phyloP scores from a whole-genome alignment of 768 basidiomycete genomes.

The Scleroderma citrinum region DNA sequence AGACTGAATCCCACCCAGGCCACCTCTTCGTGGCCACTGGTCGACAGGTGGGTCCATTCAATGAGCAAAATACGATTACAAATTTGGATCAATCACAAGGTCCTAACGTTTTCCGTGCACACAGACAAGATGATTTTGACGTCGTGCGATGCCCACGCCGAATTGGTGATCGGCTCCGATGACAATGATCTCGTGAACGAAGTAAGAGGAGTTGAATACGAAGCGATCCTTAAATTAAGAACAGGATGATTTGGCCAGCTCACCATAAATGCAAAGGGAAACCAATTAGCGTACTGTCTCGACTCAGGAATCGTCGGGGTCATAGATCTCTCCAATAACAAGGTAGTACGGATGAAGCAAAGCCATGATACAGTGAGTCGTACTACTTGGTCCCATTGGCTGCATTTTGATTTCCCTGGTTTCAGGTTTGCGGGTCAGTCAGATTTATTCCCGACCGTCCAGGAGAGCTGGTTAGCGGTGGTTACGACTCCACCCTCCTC shows the following conservation, averaged over 20 bases:
- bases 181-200: constrained; percentile 64
- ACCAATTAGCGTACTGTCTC: constrained; percentile 55
- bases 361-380: constrained; percentile 56
- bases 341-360: constrained; percentile 51
- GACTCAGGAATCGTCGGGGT: constrained; percentile 68
- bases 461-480: constrained; percentile 68
- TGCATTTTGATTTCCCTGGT: neutral
- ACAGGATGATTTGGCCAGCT: constrained; percentile 47
- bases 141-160: constrained; percentile 40
- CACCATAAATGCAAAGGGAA: constrained; percentile 48
- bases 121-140: constrained; percentile 48
- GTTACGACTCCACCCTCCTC: constrained; percentile 63
- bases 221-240: constrained; percentile 10
- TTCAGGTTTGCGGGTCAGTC: constrained; percentile 64
- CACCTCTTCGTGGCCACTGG: constrained; percentile 67
- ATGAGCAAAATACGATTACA: neutral
- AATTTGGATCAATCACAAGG: constrained; percentile 4
- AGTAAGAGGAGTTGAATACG: constrained; percentile 32
- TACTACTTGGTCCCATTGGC: neutral
- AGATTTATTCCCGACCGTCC: constrained; percentile 69
- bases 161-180: constrained; percentile 42
- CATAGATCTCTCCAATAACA: constrained; percentile 48
- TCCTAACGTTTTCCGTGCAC: constrained; percentile 40
- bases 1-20: constrained; percentile 35
- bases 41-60: constrained; percentile 35